phyloP scores from a whole-genome alignment of 495 filamentous ascomycete species.

The Aspergillus indologenus region DNA sequence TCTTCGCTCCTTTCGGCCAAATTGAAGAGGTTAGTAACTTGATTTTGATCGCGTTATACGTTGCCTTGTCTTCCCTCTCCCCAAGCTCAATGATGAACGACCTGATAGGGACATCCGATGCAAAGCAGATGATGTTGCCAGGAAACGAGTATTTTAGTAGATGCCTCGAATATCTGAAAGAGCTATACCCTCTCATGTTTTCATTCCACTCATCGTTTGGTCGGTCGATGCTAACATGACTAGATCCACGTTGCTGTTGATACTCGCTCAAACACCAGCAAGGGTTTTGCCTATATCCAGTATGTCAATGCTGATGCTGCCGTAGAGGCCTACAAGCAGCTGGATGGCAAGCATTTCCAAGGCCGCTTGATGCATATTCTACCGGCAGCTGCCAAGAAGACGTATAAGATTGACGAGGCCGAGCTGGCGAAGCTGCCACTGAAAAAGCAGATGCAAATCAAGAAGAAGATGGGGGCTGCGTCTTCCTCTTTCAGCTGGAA shows the following conservation, averaged over 20 bases:
- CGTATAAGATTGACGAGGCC: slow-evolving; percentile 80
- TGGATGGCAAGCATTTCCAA: slow-evolving; percentile 84
- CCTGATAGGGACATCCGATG: slow-evolving; percentile 99
- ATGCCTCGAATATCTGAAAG: slow-evolving; percentile 66
- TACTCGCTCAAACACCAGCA: slow-evolving; percentile 58
- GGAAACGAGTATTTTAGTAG: slow-evolving; percentile 72
- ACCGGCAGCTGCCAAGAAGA: slow-evolving; percentile 73
- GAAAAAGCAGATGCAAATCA: slow-evolving; percentile 89
- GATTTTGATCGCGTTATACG: slow-evolving; percentile 7
- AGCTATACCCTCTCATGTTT: slow-evolving; percentile 30
- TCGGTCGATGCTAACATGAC: slow-evolving; percentile 37
- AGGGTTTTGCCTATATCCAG: slow-evolving; percentile 87
- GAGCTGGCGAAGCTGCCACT: slow-evolving; percentile 82
- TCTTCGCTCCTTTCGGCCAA: slow-evolving; percentile 67
- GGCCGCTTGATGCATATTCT: slow-evolving; percentile 88
- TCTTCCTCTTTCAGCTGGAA: slow-evolving; percentile 91
- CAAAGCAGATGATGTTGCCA: slow-evolving; percentile 63
- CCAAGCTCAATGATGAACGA: slow-evolving; percentile 72
- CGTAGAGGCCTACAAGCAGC: slow-evolving; percentile 65
- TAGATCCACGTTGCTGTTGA: slow-evolving; percentile 83
- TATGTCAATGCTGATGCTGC: slow-evolving; percentile 68
- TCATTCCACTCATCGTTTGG: slow-evolving; percentile 36
- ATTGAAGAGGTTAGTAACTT: slow-evolving; percentile 78
- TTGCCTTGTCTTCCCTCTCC: neutral
- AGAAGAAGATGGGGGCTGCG: slow-evolving; percentile 72